Conservation (phyloP, 768 basidiomycete species). For the Mycena albidolilacea region DNA sequence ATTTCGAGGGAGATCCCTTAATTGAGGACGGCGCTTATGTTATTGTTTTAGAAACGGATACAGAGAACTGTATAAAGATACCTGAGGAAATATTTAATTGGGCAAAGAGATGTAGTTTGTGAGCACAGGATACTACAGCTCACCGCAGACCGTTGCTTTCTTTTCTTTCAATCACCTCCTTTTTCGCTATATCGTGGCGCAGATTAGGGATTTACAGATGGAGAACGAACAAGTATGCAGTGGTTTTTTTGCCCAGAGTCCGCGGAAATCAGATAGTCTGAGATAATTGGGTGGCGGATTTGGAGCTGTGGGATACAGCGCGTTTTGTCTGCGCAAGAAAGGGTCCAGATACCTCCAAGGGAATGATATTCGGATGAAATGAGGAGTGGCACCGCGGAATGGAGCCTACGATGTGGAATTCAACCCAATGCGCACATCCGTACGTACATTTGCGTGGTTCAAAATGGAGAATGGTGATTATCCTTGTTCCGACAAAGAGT, state of each 20-base stretch:
- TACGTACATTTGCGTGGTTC: conserved; percentile 7
- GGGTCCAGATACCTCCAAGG: conserved; percentile 20
- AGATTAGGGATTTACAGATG: neutral
- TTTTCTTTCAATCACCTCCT: neutral
- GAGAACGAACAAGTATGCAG: neutral
- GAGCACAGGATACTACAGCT: conserved; percentile 14
- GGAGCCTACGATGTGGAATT: neutral
- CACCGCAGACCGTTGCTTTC: neutral
- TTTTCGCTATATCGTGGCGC: neutral
- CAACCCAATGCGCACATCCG: neutral
- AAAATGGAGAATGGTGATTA: conserved; percentile 24
- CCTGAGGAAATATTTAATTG: neutral
- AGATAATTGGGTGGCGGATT: neutral
- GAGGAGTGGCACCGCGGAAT: neutral
- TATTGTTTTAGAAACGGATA: conserved; percentile 12
- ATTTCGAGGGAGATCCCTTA: conserved; percentile 8
- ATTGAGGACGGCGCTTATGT: conserved; percentile 17
- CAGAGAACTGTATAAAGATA: neutral
- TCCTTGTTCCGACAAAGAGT: conserved; percentile 4
- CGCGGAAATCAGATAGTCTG: neutral
- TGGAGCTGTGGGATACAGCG: conserved; percentile 13
- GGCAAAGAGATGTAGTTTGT: neutral
- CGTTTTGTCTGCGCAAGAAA: neutral
- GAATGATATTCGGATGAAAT: neutral
- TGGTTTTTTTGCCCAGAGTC: neutral